phyloP scores from a whole-genome alignment of 106 monocot genomes.

The Dioscorea alata region DNA sequence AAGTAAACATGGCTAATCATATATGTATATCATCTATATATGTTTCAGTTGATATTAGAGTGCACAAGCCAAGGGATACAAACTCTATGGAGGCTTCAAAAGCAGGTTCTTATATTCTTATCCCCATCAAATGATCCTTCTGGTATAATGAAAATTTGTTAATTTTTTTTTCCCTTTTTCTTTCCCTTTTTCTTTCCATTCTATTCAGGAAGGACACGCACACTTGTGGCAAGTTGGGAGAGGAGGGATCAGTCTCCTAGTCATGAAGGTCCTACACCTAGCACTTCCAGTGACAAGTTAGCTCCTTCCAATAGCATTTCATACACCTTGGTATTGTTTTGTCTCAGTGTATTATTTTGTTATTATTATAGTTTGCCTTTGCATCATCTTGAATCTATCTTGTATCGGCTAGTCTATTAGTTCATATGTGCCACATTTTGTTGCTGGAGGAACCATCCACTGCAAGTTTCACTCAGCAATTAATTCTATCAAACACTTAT shows the following conservation, averaged over 20 bases:
- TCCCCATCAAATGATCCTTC: background rate
- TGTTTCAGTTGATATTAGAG: slow-evolving; percentile 52
- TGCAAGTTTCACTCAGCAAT: no score
- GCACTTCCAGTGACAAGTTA: slow-evolving; percentile 22
- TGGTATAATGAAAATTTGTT: background rate
- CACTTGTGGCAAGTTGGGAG: slow-evolving; percentile 59
- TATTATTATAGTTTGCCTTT: no score
- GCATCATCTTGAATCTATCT: no score
- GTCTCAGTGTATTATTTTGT: no score
- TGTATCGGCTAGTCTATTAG: no score
- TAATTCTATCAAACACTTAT: no score
- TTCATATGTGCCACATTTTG: no score
- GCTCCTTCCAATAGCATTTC: slow-evolving; percentile 6
- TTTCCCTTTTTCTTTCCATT: background rate
- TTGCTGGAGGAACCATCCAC: no score
- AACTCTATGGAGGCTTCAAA: slow-evolving; percentile 43
- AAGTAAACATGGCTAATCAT: no score
- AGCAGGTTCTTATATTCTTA: slow-evolving; percentile 42
- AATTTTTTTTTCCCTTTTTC: no score
- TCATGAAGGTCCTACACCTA: slow-evolving; percentile 32
- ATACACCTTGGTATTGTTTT: slow-evolving; percentile 23
- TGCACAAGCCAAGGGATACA: slow-evolving; percentile 41
- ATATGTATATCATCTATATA: background rate
- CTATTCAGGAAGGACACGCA: slow-evolving; percentile 49
- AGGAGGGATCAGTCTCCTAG: slow-evolving; percentile 37